Evolutionary conservation across 148 eudicot species (phyloP).

Genomic region (Cornus kousa): DNA sequence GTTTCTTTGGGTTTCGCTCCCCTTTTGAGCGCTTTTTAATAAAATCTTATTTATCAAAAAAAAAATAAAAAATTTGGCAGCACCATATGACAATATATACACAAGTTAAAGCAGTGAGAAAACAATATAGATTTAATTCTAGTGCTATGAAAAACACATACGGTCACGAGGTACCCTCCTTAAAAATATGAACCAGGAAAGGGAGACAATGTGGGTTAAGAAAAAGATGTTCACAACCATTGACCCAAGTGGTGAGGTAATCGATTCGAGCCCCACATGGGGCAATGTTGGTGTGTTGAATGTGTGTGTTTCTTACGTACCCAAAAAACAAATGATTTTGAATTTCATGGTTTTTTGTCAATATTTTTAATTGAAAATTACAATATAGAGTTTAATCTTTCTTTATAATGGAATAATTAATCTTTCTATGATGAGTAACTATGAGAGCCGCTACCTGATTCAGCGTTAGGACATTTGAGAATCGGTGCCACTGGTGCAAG

Average conservation of each 20-base stretch:
- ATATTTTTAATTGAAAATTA: neutral
- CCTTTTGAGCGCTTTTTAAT: no score
- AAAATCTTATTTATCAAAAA: no score
- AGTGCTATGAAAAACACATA: neutral
- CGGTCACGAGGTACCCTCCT: neutral
- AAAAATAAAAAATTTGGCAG: neutral
- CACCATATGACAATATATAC: neutral
- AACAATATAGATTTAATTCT: neutral
- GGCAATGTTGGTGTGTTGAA: no score
- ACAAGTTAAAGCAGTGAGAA: neutral
- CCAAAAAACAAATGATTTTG: neutral
- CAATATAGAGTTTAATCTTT: neutral
- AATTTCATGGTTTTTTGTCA: neutral
- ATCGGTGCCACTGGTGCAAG: no score
- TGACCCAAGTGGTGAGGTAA: no score
- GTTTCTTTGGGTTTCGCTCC: no score
- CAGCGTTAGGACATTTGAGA: no score
- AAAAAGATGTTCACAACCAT: no score
- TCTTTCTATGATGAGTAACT: no score
- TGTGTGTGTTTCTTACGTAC: neutral
- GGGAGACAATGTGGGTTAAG: neutral
- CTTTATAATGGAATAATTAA: no score
- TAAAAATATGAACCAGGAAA: neutral
- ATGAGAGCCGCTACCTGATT: no score
- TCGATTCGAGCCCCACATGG: no score